phyloP scores from a whole-genome alignment of 768 basidiomycete genomes.

The Suillus placidus region DNA sequence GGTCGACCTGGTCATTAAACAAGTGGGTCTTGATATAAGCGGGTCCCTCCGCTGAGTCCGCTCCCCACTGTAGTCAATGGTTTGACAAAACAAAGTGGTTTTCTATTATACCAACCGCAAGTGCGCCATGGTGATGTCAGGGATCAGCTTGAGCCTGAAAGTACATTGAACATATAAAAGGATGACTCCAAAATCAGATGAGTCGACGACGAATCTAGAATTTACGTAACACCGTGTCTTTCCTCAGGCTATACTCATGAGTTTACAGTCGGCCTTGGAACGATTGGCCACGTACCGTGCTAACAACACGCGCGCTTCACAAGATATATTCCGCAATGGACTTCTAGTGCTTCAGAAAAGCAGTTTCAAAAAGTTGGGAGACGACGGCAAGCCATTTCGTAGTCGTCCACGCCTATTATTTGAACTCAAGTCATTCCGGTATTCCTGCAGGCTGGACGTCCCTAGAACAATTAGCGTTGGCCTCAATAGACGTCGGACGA shows the following conservation, averaged over 20 bases:
- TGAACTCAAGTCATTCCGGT: background rate
- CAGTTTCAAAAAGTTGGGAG: constrained; percentile 46
- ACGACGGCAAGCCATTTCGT: constrained; percentile 51
- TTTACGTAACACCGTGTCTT: constrained; percentile 12
- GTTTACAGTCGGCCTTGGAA: constrained; percentile 50
- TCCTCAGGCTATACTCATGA: constrained; percentile 41
- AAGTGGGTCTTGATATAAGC: background rate
- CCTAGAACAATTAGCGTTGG: constrained; percentile 77
- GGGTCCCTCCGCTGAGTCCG: background rate
- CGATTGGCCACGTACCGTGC: constrained; percentile 56
- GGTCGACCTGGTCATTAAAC: background rate
- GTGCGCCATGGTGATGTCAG: background rate
- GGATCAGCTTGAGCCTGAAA: background rate
- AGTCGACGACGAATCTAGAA: background rate
- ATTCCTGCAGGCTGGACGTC: constrained; percentile 67
- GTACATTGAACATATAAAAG: background rate
- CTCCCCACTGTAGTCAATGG: background rate
- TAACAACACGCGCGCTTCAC: constrained; percentile 54
- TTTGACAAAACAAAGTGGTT: background rate
- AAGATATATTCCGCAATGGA: constrained; percentile 62
- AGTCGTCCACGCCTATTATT: background rate
- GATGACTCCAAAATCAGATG: background rate
- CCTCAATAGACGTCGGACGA: constrained; percentile 75
- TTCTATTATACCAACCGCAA: no score
- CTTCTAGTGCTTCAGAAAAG: constrained; percentile 51